Evolutionary conservation across 1,284 basidiomycete genomes (phyloP).

Genomic region (Erythrobasidium hasegawianum): DNA sequence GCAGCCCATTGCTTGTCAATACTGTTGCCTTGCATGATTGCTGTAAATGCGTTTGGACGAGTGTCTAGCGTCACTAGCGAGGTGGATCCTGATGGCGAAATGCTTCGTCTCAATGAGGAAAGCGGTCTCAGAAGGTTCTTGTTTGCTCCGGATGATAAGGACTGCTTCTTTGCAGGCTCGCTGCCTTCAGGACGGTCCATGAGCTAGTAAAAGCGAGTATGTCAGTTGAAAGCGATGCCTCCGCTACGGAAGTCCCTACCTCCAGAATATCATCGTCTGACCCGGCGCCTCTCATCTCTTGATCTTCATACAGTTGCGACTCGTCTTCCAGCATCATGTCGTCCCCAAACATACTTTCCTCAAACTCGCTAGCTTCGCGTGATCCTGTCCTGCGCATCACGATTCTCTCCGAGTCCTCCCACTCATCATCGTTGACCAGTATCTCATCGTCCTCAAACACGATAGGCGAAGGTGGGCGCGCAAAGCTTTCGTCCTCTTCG

Average conservation of each 20-base stretch:
- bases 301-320: neutral
- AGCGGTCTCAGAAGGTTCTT: conserved; percentile 19
- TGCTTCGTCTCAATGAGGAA: conserved; percentile 17
- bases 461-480: neutral
- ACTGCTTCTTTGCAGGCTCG: neutral
- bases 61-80: conserved; percentile 9
- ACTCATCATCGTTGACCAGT: conserved; percentile 23
- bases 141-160: neutral
- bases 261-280: conserved; percentile 34
- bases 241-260: neutral
- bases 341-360: conserved; percentile 4
- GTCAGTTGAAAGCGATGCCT: conserved; percentile 1
- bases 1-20: conserved; percentile 81
- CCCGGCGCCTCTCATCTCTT: conserved; percentile 5
- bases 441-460: conserved; percentile 15
- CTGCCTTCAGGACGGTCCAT: conserved; percentile 10
- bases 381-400: conserved; percentile 17
- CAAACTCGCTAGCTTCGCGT: neutral
- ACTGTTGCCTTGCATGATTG: conserved; percentile 74
- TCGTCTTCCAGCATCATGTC: conserved; percentile 7
- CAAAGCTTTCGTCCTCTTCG: conserved; percentile 9
- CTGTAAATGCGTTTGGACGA: conserved; percentile 61
- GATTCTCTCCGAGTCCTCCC: conserved; percentile 22
- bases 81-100: conserved; percentile 14
- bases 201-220: conserved; percentile 3